Base-by-base conservation (phyloP, 306 rosid species). In the Parietaria judaica region DNA sequence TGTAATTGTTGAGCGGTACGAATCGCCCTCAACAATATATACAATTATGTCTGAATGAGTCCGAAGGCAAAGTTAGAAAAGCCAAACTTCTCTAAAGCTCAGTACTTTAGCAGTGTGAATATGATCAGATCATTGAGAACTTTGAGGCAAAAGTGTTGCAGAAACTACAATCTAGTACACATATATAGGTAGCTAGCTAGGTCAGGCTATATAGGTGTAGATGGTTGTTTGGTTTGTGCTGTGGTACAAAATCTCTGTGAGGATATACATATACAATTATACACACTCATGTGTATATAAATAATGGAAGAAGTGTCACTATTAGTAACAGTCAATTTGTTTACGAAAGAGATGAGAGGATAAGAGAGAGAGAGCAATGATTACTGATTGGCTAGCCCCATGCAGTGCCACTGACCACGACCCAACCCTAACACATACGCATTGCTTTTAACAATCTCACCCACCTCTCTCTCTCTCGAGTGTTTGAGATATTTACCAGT, bases 371-470 rank as follows among this genome's bases (percentile, higher is more conserved):
- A 9, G 60, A 35, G 69, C 68, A 81, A 79, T 81, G 67, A 79
- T 80, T 69, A 79, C 65, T 43, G 65, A 78, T 67, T 58, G 38
- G 67, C 38, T 79, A 77, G 72, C 85, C 86, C 80, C 50, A 80
- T 75, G 60, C 81, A 46, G 31, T 23, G 31, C 31, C 31, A 66
- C 72, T 77, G 86, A 83, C 59, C 78, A 71, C 71, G 88, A 83
- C 88, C 70, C 53, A 17, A 70, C 86, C 84, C 76, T 71, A 23
- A 17, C 70, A 54, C 78, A 60, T 57, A 65, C 72, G 11, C 67
- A 65, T 31, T 53, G 53, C 69, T 76, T 72, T 81, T 72, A 36
- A 78, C 73, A 31, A 4, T 55, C 58, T 8, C 71, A 34, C 70
- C 69, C 46, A 54, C 52, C 53, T 44, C 8, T 35, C 43, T 11